Evolutionary conservation across 768 basidiomycete species (phyloP), one percentile per base, ranked within the genome.

Genomic region (Hortiboletus campestris): DNA sequence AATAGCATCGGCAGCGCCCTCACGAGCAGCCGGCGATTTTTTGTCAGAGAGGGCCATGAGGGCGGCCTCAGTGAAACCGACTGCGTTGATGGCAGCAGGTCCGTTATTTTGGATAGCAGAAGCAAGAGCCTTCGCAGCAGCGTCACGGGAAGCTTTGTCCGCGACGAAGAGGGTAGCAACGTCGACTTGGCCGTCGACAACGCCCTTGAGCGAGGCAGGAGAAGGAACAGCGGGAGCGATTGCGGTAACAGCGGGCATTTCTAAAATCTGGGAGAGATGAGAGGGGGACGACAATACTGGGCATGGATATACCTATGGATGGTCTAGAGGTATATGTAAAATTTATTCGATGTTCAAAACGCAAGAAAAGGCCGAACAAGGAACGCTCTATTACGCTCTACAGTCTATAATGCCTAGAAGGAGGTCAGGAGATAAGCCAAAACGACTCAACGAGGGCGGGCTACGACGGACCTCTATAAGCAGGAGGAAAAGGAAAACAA

Each of bases 21-120:
- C 91, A 70, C 95, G 93, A 60, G 89, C 83, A 59, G 87, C 89
- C 49, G 93, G 87, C 17, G 89, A 91, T 80, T 95, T 97, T 84
- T 98, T 98, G 85, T 97, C 93, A 74, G 79, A 80, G 60, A 97
- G 85, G 50, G 92, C 94, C 80, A 89, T 91, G 73, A 91, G 66
- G 60, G 84, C 73, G 64, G 91, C 88, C 51, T 86, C 86, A 36
- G 75, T 76, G 75, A 95, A 88, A 59, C 80, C 85, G 58, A 83
- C 75, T 58, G 84, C 78, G 57, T 80, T 77, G 69, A 97, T 83
- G 71, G 84, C 85, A 57, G 84, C 75, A 60, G 90, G 88, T 69
- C 94, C 93, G 54, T 90, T 83, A 76, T 91, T 91, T 85, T 92
- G 84, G 62, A 83, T 85, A 71, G 83, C 75, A 56, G 86, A 82